A percentile compares a stretch with the other conserved stretches of the same genome.
phyloP scores from a whole-genome alignment of 768 basidiomycete genomes.

The Lepiota subincarnata region DNA sequence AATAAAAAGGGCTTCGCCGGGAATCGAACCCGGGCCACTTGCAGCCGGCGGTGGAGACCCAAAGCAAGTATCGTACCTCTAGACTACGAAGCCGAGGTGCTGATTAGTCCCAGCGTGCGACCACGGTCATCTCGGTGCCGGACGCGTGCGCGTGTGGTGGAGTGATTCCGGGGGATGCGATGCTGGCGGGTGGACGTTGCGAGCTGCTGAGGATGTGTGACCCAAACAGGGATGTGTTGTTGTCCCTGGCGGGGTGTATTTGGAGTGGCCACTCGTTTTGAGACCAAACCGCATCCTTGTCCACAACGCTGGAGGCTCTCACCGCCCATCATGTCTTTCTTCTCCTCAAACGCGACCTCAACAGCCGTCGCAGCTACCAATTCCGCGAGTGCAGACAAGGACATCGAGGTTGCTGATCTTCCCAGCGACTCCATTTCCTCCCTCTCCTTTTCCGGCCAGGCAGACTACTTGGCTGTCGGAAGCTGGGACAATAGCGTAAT shows the following conservation, averaged over 20 bases:
- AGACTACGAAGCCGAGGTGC: conserved; percentile 24
- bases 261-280: conserved; percentile 2
- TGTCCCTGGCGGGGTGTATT: conserved; percentile 1
- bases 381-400: conserved; percentile 55
- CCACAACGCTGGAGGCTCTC: conserved; percentile 17
- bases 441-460: conserved; percentile 77
- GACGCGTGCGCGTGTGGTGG: too few relatives aligned
- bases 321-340: conserved; percentile 37
- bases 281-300: conserved; percentile 6
- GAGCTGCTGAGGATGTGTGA: background rate
- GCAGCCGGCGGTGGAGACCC: conserved; percentile 28
- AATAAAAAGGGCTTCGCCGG: conserved; percentile 34
- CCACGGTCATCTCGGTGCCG: background rate
- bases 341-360: conserved; percentile 25
- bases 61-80: conserved; percentile 52
- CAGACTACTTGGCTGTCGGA: conserved; percentile 88
- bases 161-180: background rate
- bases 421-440: conserved; percentile 86
- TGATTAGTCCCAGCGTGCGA: too few relatives aligned
- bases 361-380: conserved; percentile 28
- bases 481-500: conserved; percentile 93
- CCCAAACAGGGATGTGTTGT: too few relatives aligned
- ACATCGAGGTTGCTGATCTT: conserved; percentile 76
- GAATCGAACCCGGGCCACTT: conserved; percentile 51
- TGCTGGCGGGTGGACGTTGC: background rate